phyloP scores from a whole-genome alignment of 805 yeast genomes.

The Schwanniomyces yamadae region DNA sequence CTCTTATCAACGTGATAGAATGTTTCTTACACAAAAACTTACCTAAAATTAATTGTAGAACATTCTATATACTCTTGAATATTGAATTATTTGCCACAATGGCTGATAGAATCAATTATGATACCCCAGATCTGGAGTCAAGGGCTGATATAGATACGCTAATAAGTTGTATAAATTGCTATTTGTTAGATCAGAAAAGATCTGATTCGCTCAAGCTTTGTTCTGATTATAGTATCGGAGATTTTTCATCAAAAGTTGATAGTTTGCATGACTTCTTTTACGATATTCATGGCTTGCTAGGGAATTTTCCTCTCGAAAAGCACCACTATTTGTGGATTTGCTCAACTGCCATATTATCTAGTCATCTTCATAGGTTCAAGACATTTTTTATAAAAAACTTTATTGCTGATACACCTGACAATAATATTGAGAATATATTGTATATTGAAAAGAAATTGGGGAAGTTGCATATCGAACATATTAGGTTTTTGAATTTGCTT shows the following conservation, averaged over 20 bases:
- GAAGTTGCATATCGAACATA: no score
- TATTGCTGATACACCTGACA: not conserved
- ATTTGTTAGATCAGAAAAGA: not conserved
- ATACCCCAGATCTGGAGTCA: conserved; percentile 1
- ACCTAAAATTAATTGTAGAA: not conserved
- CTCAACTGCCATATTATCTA: conserved; percentile 8
- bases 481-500: no score
- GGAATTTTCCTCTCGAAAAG: conserved; percentile 7
- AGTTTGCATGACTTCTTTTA: conserved; percentile 17
- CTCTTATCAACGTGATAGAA: no score
- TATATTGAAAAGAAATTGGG: not conserved
- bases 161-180: conserved; percentile 1
- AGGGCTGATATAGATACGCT: conserved; percentile 1
- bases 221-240: conserved; percentile 4
- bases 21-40: not conserved
- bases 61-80: not conserved
- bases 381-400: conserved; percentile 5
- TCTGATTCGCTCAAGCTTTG: not conserved
- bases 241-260: conserved; percentile 13
- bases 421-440: not conserved
- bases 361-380: conserved; percentile 7
- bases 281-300: conserved; percentile 12
- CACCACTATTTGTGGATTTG: conserved; percentile 23
- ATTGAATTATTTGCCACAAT: not conserved
- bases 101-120: not conserved